phyloP scores from a whole-genome alignment of 2,329 filamentous ascomycete genomes.

The Nothopassalora personata region DNA sequence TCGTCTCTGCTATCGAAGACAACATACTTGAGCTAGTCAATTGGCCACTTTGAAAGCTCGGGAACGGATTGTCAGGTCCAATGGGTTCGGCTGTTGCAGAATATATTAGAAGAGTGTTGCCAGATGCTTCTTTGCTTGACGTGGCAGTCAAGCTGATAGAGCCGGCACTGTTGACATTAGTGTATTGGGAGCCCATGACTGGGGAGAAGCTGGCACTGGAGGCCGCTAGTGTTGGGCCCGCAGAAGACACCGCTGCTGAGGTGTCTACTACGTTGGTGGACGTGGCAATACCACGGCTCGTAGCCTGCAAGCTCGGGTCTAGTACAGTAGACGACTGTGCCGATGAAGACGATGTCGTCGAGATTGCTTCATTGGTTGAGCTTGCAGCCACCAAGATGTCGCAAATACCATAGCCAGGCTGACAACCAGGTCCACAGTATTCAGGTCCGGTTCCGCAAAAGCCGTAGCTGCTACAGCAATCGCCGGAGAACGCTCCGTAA shows the following conservation, averaged over 20 bases:
- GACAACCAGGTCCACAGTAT: slow-evolving; percentile 8
- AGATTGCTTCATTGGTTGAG: background rate
- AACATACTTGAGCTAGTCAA: background rate
- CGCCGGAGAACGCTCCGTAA: slow-evolving; percentile 4
- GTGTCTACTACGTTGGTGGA: background rate
- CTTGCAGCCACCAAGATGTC: background rate
- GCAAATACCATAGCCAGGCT: background rate
- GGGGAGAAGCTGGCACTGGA: background rate
- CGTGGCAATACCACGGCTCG: background rate
- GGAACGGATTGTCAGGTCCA: background rate
- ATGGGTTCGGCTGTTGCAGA: background rate
- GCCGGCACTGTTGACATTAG: background rate
- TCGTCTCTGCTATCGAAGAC: too few relatives aligned
- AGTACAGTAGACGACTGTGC: background rate
- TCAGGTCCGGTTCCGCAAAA: slow-evolving; percentile 2
- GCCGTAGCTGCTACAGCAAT: slow-evolving; percentile 8
- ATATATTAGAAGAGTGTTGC: background rate
- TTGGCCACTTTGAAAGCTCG: background rate
- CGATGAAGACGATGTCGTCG: background rate
- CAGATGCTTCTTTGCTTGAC: background rate
- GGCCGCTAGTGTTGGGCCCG: background rate
- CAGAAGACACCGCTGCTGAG: background rate
- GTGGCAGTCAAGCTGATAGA: background rate
- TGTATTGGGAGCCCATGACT: background rate
- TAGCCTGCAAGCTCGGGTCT: background rate